Percentiles rank a stretch among this genome's conserved stretches.
Evolutionary conservation across 768 basidiomycete genomes (phyloP).

Genomic region (Boletus fagicola): DNA sequence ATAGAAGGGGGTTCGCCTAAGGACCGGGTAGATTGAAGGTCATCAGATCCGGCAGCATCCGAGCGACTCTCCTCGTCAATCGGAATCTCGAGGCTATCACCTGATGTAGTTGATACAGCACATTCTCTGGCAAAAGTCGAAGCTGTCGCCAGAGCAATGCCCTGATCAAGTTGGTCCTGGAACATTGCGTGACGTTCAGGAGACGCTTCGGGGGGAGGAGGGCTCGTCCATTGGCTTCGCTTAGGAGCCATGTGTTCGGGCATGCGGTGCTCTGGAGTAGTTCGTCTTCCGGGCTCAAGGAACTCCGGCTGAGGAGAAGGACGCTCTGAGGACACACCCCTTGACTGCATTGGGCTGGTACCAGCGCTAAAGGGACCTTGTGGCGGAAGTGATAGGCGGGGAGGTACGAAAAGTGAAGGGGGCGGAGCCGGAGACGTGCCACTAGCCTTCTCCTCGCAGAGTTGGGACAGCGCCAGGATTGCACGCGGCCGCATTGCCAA

Average conservation of each 20-base stretch:
- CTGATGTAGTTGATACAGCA: conserved; percentile 51
- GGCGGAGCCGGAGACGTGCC: conserved; percentile 40
- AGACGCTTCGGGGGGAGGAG: conserved; percentile 75
- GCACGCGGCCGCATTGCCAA: conserved; percentile 77
- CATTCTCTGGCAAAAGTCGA: conserved; percentile 58
- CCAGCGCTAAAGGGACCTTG: conserved; percentile 72
- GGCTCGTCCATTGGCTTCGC: conserved; percentile 81
- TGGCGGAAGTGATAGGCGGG: conserved; percentile 52
- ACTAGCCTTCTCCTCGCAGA: conserved; percentile 86
- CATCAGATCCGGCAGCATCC: conserved; percentile 63
- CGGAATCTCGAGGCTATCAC: conserved; percentile 55
- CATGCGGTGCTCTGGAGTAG: conserved; percentile 31
- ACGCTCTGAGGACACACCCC: conserved; percentile 41
- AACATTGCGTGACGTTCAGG: conserved; percentile 63
- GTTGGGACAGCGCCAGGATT: conserved; percentile 76
- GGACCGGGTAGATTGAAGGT: conserved; percentile 65
- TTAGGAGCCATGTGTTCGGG: conserved; percentile 81
- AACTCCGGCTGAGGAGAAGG: conserved; percentile 53
- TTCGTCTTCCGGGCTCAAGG: conserved; percentile 41
- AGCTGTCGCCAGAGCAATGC: conserved; percentile 67
- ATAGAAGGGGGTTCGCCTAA: conserved; percentile 30
- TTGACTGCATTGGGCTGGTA: conserved; percentile 56
- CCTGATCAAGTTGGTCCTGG: conserved; percentile 62
- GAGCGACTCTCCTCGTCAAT: conserved; percentile 66
- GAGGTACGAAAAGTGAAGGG: conserved; percentile 41